phyloP scores from a whole-genome alignment of 2,329 filamentous ascomycete genomes.

The Arthrobotrys conoides region DNA sequence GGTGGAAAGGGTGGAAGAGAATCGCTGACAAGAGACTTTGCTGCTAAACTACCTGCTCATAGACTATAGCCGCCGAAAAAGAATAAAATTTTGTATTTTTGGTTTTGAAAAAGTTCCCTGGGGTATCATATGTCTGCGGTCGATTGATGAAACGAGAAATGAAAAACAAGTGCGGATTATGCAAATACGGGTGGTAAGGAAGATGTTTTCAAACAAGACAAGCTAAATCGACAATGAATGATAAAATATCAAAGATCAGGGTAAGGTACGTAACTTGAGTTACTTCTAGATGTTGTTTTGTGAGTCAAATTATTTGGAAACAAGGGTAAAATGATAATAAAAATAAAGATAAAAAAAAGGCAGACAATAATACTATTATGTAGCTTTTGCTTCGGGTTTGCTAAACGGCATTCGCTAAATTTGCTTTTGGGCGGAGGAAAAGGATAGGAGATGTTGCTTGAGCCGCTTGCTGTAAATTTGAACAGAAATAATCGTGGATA shows the following conservation, averaged over 20 bases:
- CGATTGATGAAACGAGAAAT: neutral
- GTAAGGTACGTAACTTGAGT: no score
- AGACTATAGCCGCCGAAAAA: neutral
- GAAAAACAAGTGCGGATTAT: no score
- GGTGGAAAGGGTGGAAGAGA: no score
- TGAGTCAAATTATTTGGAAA: no score
- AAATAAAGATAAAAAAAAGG: no score
- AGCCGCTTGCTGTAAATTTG: neutral
- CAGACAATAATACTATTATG: no score
- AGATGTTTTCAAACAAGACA: neutral
- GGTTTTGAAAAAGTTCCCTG: neutral
- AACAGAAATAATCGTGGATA: neutral
- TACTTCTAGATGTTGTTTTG: no score
- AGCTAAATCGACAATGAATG: neutral
- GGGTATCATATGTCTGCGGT: slow-evolving; percentile 14
- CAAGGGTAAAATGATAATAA: no score
- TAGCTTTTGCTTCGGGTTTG: neutral
- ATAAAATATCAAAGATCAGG: no score
- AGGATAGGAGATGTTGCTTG: neutral
- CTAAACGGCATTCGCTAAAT: neutral
- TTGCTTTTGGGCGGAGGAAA: neutral
- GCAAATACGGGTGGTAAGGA: no score
- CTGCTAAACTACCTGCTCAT: no score
- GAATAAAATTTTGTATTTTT: neutral
- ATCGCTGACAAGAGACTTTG: no score